Conservation (phyloP, 257 asterid species). For the Haberlea rhodopensis region DNA sequence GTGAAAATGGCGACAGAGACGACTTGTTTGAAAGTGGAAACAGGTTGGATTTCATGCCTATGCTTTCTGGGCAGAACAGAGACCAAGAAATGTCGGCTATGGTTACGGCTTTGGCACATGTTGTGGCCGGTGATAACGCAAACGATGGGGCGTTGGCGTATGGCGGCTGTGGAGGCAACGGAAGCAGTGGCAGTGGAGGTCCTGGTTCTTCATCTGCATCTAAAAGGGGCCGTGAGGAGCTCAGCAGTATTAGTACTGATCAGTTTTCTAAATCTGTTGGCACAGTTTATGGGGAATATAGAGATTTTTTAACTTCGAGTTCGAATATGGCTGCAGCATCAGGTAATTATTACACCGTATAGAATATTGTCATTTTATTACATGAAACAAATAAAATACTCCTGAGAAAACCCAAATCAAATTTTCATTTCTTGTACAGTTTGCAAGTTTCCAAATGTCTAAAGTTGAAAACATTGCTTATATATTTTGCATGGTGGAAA, state of each 20-base stretch:
- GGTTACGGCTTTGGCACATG: conserved; percentile 42
- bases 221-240: conserved; percentile 19
- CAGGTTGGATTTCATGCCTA: conserved; percentile 28
- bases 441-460: neutral
- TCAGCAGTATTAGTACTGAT: too few relatives aligned
- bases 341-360: neutral
- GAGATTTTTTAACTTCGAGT: conserved; percentile 1
- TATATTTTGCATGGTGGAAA: neutral
- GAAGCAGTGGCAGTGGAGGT: too few relatives aligned
- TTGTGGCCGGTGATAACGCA: conserved; percentile 43
- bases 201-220: neutral
- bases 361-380: neutral
- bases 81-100: neutral
- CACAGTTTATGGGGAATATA: neutral
- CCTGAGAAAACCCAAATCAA: neutral
- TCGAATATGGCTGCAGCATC: conserved; percentile 16
- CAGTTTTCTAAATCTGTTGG: neutral
- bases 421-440: too few relatives aligned
- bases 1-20: conserved; percentile 6
- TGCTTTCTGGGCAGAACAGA: conserved; percentile 31
- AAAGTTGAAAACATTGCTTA: neutral
- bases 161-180: neutral
- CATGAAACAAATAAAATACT: neutral
- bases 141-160: neutral
- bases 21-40: conserved; percentile 7